Conservation (phyloP, 139 green algal species). For the Coelastrella sp. region DNA sequence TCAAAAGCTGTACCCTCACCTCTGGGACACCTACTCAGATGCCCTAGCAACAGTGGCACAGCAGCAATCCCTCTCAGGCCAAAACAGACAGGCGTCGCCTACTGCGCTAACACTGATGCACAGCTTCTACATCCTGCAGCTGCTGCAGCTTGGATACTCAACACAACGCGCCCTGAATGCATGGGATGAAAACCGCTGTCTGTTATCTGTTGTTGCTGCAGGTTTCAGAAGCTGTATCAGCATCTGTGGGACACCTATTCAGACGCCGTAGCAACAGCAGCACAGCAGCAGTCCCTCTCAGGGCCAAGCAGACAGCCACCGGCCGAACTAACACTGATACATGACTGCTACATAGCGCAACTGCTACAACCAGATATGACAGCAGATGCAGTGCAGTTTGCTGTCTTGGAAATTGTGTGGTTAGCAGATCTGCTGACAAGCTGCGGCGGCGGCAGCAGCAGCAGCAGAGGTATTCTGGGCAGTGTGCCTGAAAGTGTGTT, state of each 20-base stretch:
- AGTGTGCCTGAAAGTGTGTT: slow-evolving; percentile 70
- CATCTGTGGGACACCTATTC: slow-evolving; percentile 24
- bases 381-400: slow-evolving; percentile 38
- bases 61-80: too few species aligned
- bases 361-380: slow-evolving; percentile 45
- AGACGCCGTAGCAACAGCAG: not conserved
- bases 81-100: too few species aligned
- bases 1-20: slow-evolving; percentile 3
- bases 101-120: too few species aligned
- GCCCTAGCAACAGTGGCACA: too few species aligned
- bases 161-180: too few species aligned
- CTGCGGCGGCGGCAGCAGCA: not conserved
- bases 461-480: slow-evolving; percentile 10
- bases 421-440: slow-evolving; percentile 51
- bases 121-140: too few species aligned
- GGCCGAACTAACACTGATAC: slow-evolving; percentile 60
- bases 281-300: not conserved
- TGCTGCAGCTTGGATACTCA: too few species aligned
- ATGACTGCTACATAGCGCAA: slow-evolving; percentile 59
- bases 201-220: not conserved
- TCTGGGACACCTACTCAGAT: too few species aligned
- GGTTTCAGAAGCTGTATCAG: slow-evolving; percentile 32
- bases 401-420: slow-evolving; percentile 62
- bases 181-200: too few species aligned
- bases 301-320: not conserved